Evolutionary conservation across 2,329 filamentous ascomycete species (phyloP), one percentile per base, ranked within the genome.

Genomic region (Fusarium globosum): DNA sequence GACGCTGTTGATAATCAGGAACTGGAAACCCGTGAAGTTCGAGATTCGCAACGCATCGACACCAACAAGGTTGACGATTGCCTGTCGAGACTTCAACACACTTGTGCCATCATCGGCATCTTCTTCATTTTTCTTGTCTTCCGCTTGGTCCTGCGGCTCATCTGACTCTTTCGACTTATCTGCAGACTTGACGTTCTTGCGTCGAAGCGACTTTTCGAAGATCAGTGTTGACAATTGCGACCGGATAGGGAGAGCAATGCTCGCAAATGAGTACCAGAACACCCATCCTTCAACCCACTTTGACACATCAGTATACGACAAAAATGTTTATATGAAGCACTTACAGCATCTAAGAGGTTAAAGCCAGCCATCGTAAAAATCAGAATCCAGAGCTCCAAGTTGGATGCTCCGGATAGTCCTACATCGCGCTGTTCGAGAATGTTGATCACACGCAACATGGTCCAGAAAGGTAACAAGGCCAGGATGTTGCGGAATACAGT

Each of bases 41-140:
- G 91, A 85, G 46, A 96, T 86, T 43, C 93, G 89, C 71, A 90
- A 89, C 13, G 89, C 85, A 80, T 96, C 93, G 16, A 95, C 90
- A n/a, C 92, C 93, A 51, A 95, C 91, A 41, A 95, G 85, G 79
- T 95, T 96, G 63, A 95, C 91, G 8, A 92, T 92, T 62, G 88
- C 91, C 81, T 96, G 93, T 69, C 88, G 86, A 33, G 88, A 88
- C 61, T 84, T 82, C 49, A 82, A 72, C 15, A 81, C 80, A 43
- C 75, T 79, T 26, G 77, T 74, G 18, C 78, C 75, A 14, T 81
- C 81, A 26, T 77, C 64, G 7, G 78, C 68, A 81, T 91, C 88
- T 72, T 90, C 80, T 82, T 87, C 77, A 75, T 85, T 73, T 14
- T 89, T 86, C n/a, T 87, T 84, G 36, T 88, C 86, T 7, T 85